Conservation (phyloP, 2,329 filamentous ascomycete genomes). For the Pezizomycotina sp. region DNA sequence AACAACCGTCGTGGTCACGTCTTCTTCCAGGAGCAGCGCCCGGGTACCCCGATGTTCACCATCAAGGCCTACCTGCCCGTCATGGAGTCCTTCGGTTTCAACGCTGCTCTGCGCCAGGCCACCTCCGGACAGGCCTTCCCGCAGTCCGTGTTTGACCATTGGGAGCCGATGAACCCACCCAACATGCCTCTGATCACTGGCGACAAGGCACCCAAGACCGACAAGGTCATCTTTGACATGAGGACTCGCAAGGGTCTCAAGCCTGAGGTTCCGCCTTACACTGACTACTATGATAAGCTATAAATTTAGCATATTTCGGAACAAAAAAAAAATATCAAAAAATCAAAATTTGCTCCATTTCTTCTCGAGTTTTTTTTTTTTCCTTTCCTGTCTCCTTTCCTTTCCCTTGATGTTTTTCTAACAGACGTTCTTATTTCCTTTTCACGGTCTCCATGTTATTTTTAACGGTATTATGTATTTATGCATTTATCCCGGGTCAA, state of each 20-base stretch:
- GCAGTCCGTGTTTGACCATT: conserved; percentile 97
- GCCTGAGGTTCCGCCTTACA: conserved; percentile 30
- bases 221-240: conserved; percentile 69
- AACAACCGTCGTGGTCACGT: conserved; percentile 97
- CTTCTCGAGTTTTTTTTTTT: conserved; percentile 10
- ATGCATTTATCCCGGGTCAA: not conserved
- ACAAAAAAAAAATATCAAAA: not conserved
- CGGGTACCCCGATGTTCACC: conserved; percentile 97
- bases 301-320: conserved; percentile 46
- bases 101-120: conserved; percentile 80
- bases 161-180: conserved; percentile 87
- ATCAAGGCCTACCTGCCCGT: conserved; percentile 95
- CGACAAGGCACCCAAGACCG: conserved; percentile 66
- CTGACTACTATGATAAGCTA: conserved; percentile 97
- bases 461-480: not conserved
- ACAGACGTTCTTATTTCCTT: conserved; percentile 6
- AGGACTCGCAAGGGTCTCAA: conserved; percentile 75
- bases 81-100: conserved; percentile 98
- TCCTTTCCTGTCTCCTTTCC: conserved; percentile 14
- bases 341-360: conserved; percentile 1
- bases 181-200: too few relatives aligned
- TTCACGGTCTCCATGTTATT: not conserved
- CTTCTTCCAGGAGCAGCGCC: conserved; percentile 94
- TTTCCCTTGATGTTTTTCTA: conserved; percentile 16
- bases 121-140: conserved; percentile 98